Evolutionary conservation across 495 filamentous ascomycete genomes (phyloP), one percentile per base, ranked within the genome.

Genomic region (Penicillium canescens): DNA sequence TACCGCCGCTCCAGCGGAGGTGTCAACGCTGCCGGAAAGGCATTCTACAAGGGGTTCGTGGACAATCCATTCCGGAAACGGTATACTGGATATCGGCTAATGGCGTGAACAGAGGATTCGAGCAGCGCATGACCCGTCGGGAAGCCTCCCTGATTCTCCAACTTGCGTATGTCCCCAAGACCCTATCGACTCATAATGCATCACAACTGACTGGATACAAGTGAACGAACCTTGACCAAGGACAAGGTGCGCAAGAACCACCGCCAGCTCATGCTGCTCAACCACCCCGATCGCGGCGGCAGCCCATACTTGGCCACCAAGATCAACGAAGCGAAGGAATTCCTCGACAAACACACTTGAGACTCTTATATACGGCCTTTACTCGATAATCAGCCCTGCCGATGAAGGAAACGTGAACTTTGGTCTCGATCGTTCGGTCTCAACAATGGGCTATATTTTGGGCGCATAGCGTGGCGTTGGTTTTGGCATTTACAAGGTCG

Each of bases 291-390:
- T 73, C 90, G 94, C 56, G 94, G 94, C 46, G 94, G 94, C 16
- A 96, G 92, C 68, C 94, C 94, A 28, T 99, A 97, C 70, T 69
- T 98, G 50, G 94, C 94, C 8, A 96, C 91, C 41, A 98, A 98
- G 69, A 88, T 98, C 68, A 98, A 98, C 71, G 93, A 98, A 71
- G 93, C 93, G 37, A 98, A 98, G 71, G 93, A 98, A 69, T 87
- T 97, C 58, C 66, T 98, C 62, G 93, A 98, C 70, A 98, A 96
- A 76, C 62, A 74, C 37, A 47, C 47, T 31, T 76, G 57, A 59
- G 42, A 46, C 42, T 18, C 21, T 37, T 6, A 4, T 2, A 33
- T 46, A 26, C 20, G 35, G 14, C 21, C 4, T 40, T 18, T 40
- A 35, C 36, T 26, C 11, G 12, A 13, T 38, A 36, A 40, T 21